Percentiles rank a stretch among this genome's conserved stretches.
These are phyloP conservation scores for Aspergillus intermedius DNA, from an alignment of 2,329 filamentous ascomycete species.

Conservation along the genomic window DNA sequence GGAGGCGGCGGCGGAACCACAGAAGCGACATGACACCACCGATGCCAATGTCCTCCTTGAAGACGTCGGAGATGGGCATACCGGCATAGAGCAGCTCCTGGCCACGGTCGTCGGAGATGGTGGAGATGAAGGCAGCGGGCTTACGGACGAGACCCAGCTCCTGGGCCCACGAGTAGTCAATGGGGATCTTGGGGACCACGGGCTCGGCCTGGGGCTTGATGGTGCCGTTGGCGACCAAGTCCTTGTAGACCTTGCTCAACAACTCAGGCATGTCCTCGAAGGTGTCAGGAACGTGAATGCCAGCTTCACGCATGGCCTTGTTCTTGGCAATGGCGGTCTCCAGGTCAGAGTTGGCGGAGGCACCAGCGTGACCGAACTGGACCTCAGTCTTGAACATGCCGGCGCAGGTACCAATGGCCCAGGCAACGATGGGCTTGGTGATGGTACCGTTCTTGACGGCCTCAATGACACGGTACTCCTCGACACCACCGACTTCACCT, in stretches of 20 bases:
- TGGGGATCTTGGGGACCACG: slow-evolving; percentile 94
- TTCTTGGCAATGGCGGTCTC: slow-evolving; percentile 97
- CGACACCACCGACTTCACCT: slow-evolving; percentile 97
- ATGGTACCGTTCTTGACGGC: slow-evolving; percentile 90
- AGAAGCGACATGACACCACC: slow-evolving; percentile 99
- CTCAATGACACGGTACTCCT: slow-evolving; percentile 99
- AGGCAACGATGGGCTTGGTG: slow-evolving; percentile 97
- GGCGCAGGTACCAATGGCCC: slow-evolving; percentile 98
- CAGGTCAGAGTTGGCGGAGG: slow-evolving; percentile 98
- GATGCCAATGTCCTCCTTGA: slow-evolving; percentile 97
- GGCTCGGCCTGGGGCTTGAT: slow-evolving; percentile 86
- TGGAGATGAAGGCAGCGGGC: slow-evolving; percentile 98
- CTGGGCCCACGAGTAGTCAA: slow-evolving; percentile 99
- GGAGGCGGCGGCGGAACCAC: slow-evolving; percentile 98
- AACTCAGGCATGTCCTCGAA: slow-evolving; percentile 87
- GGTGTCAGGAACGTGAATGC: slow-evolving; percentile 88
- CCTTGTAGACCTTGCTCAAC: slow-evolving; percentile 77
- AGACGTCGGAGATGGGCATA: slow-evolving; percentile 99
- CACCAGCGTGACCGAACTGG: slow-evolving; percentile 97
- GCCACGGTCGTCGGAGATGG: slow-evolving; percentile 98
- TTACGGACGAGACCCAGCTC: slow-evolving; percentile 99
- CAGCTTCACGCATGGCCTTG: slow-evolving; percentile 90
- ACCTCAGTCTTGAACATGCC: slow-evolving; percentile 99
- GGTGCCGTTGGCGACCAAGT: slow-evolving; percentile 74
- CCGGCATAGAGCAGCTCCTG: slow-evolving; percentile 98